Conservation (phyloP, 139 green algal species). For the Coelastrella sp. region DNA sequence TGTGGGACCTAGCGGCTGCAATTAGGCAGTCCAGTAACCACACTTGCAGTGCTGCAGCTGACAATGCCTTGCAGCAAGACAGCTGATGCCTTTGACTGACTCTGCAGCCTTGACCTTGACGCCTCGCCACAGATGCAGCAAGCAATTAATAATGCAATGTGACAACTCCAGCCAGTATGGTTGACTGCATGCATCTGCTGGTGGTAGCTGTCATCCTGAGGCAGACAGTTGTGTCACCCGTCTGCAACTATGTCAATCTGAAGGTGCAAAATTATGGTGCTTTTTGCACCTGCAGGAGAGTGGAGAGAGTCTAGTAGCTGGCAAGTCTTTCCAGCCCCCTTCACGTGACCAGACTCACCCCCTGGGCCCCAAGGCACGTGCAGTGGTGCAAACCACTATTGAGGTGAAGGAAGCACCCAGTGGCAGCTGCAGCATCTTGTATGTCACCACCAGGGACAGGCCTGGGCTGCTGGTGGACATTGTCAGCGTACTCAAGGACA, state of each 20-base stretch:
- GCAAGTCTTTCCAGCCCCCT: slow-evolving; percentile 22
- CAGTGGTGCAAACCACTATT: slow-evolving; percentile 72
- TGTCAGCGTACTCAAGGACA: slow-evolving; percentile 89
- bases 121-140: too few relatives aligned
- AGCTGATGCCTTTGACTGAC: too few relatives aligned
- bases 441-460: slow-evolving; percentile 67
- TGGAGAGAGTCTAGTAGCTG: slow-evolving; percentile 27
- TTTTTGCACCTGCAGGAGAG: slow-evolving; percentile 47
- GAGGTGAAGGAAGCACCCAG: slow-evolving; percentile 59
- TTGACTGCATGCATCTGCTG: background rate
- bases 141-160: too few relatives aligned
- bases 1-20: too few relatives aligned
- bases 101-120: background rate
- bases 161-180: too few relatives aligned
- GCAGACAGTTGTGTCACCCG: background rate
- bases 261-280: background rate
- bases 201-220: background rate
- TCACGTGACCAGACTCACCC: slow-evolving; percentile 60
- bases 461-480: slow-evolving; percentile 80
- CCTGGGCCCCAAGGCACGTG: slow-evolving; percentile 62
- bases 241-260: background rate
- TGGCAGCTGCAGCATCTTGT: slow-evolving; percentile 63
- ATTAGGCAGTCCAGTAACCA: too few relatives aligned
- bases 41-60: too few relatives aligned
- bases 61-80: too few relatives aligned